phyloP scores from a whole-genome alignment of 2,329 filamentous ascomycete species.

The Dothistroma pini region DNA sequence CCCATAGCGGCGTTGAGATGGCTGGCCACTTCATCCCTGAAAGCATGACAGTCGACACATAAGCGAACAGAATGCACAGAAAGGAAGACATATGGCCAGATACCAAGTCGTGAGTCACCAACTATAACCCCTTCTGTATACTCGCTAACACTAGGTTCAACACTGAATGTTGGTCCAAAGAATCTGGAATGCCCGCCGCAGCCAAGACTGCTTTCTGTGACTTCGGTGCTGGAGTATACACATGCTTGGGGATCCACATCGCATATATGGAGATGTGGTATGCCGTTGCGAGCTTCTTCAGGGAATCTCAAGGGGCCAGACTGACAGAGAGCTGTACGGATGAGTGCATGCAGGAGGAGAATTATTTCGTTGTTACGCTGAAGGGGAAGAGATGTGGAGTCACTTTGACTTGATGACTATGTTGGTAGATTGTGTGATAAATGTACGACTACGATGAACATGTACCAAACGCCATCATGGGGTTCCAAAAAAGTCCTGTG shows the following conservation, averaged over 20 bases:
- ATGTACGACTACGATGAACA: too few relatives aligned
- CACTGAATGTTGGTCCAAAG: constrained; percentile 21
- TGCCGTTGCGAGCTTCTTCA: constrained; percentile 27
- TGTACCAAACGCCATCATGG: not conserved
- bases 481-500: not conserved
- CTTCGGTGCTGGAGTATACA: constrained; percentile 28
- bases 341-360: constrained; percentile 29
- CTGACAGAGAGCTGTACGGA: constrained; percentile 24
- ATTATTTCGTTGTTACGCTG: constrained; percentile 31
- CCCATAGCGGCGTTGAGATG: constrained; percentile 23
- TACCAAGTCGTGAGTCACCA: not conserved
- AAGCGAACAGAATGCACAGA: constrained; percentile 28
- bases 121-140: too few relatives aligned
- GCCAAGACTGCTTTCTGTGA: constrained; percentile 27
- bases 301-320: constrained; percentile 20
- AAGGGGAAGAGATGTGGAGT: constrained; percentile 3
- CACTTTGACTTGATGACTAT: not conserved
- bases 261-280: constrained; percentile 31
- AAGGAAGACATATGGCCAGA: constrained; percentile 21
- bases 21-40: constrained; percentile 23
- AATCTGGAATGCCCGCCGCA: constrained; percentile 7
- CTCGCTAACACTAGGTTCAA: constrained; percentile 22
- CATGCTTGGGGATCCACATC: constrained; percentile 31
- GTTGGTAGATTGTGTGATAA: not conserved
- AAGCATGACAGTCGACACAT: constrained; percentile 26